A percentile compares a stretch with the other conserved stretches of the same genome.
Conservation (phyloP, 2,329 filamentous ascomycete species). For the Tolypocladium pustulatum region DNA sequence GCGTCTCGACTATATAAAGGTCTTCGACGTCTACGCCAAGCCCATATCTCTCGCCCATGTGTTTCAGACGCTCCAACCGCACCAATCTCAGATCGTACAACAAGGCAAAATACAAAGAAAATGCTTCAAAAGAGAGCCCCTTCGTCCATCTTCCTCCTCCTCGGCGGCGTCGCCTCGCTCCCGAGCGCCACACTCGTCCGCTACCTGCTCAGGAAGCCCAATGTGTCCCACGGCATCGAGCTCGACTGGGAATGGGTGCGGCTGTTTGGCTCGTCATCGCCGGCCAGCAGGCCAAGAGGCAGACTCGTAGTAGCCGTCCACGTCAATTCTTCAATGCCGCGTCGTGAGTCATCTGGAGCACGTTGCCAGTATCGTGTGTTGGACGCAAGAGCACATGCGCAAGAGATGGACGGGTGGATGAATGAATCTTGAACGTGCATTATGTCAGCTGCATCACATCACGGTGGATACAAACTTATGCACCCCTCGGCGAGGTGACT, state of each 20-base stretch:
- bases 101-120: not conserved
- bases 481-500: not conserved
- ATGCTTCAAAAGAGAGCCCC: not conserved
- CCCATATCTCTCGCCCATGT: too few species aligned
- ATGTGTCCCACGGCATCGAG: not conserved
- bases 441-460: not conserved
- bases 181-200: not conserved
- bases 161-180: not conserved
- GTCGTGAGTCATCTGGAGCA: not conserved
- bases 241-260: not conserved
- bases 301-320: not conserved
- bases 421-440: not conserved
- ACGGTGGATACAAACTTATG: not conserved
- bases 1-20: not conserved
- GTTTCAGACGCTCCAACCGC: not conserved
- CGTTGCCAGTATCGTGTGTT: not conserved
- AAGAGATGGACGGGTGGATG: too few species aligned
- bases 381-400: not conserved
- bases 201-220: not conserved
- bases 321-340: not conserved
- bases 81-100: not conserved
- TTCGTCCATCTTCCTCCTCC: not conserved
- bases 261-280: not conserved
- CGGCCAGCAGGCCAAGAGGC: not conserved
- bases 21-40: not conserved